phyloP scores from a whole-genome alignment of 768 basidiomycete species.

The Termitomyces sp. region DNA sequence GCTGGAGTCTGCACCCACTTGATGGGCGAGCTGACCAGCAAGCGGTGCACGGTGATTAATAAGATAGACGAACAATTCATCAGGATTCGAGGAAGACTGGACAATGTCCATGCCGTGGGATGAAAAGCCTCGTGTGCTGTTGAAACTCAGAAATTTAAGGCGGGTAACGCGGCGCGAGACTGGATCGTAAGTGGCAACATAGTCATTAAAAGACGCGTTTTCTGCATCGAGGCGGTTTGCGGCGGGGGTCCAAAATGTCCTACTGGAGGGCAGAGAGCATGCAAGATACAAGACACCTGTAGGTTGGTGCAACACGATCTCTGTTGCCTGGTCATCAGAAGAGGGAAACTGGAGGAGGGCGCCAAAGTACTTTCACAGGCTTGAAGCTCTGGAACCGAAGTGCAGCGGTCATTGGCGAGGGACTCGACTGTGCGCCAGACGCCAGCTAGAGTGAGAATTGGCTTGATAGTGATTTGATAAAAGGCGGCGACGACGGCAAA shows the following conservation, averaged over 20 bases:
- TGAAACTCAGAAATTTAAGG: conserved; percentile 37
- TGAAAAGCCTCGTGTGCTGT: conserved; percentile 39
- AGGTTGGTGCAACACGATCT: conserved; percentile 53
- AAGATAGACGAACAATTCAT: conserved; percentile 58
- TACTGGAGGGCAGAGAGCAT: conserved; percentile 47
- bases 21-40: conserved; percentile 25
- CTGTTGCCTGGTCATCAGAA: conserved; percentile 24
- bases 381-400: conserved; percentile 43
- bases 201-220: conserved; percentile 38
- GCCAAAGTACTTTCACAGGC: conserved; percentile 61
- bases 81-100: conserved; percentile 39
- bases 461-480: conserved; percentile 45
- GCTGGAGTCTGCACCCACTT: conserved; percentile 64
- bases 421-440: conserved; percentile 38
- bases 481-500: conserved; percentile 36
- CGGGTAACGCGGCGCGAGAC: conserved; percentile 37
- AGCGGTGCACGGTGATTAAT: conserved; percentile 64
- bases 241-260: conserved; percentile 50
- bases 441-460: conserved; percentile 37
- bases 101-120: conserved; percentile 71
- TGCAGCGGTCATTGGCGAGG: conserved; percentile 47
- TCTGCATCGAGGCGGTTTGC: conserved; percentile 26
- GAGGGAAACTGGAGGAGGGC: background rate
- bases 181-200: conserved; percentile 58
- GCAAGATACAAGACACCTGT: conserved; percentile 58